Conservation (phyloP, 2,329 filamentous ascomycete species). For the Calonectria pteridis region DNA sequence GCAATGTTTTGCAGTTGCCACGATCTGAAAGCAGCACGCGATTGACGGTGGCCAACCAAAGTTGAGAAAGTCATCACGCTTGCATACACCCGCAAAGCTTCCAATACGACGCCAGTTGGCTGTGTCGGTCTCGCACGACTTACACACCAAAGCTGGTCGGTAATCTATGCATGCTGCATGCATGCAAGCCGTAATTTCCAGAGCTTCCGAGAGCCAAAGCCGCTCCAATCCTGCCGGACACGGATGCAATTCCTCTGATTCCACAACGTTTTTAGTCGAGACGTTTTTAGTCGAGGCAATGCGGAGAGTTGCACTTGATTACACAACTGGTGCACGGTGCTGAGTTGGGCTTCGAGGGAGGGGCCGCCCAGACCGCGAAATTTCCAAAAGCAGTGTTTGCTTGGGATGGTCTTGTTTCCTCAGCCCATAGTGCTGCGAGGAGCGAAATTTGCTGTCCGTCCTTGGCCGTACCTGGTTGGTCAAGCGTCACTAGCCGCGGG, state of each 20-base stretch:
- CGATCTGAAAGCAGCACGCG: not conserved
- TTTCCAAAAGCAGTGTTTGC: slow-evolving; percentile 27
- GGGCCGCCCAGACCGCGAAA: slow-evolving; percentile 8
- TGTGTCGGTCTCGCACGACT: not conserved
- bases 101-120: not conserved
- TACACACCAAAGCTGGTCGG: not conserved
- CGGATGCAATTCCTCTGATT: not conserved
- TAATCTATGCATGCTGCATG: slow-evolving; percentile 12
- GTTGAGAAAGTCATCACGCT: not conserved
- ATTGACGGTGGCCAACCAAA: not conserved
- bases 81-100: not conserved
- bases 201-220: not conserved
- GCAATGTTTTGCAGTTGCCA: not conserved
- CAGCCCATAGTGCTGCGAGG: not conserved
- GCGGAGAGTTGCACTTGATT: slow-evolving; percentile 1
- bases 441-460: slow-evolving; percentile 24
- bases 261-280: not conserved
- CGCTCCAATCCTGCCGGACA: not conserved
- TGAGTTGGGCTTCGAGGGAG: not conserved
- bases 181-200: slow-evolving; percentile 7
- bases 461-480: slow-evolving; percentile 6
- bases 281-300: not conserved
- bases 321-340: not conserved
- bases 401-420: slow-evolving; percentile 23
- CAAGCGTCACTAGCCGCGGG: not conserved